Evolutionary conservation across 441 rosid genomes (phyloP), one percentile per base, ranked within the genome.

Genomic region (Lepidium campestre): DNA sequence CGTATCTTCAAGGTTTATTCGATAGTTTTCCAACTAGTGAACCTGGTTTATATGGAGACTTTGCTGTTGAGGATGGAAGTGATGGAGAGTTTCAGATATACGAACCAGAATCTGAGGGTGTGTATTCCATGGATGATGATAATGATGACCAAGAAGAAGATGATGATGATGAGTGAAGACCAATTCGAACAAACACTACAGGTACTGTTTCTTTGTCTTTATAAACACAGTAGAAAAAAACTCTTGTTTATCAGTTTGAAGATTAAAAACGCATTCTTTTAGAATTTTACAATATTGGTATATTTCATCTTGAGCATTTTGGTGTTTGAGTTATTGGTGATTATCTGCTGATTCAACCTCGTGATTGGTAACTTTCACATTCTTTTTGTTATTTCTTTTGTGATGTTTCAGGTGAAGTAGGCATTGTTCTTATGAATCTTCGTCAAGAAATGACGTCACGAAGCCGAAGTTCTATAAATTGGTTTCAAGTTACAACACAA

Each of bases 41-140:
- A 54, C 70, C 62, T 53, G 80, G 49, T 70, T 79, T 59, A 52
- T 84, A 65, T 55, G 83, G 75, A 57, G 64, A 65, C 34, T 80
- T 78, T 57, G 83, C 78, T 57, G 87, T 47, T 19, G 82, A 82
- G 7, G 84, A 85, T 37, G 75, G 63, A 50, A 88, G 87, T 59
- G 96, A 86, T 67, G 95, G 79, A 52, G 99, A 92, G 73, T 92
- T 82, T 78, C 85, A 88, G 73, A 90, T 92, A 75, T 90, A 82
- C 44, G 97, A 92, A 76, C 91, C 83, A 78, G 93, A 88, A 72
- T 83, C 85, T 40, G 91, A 85, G 53, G 85, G 75, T 47, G 65
- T 70, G 63, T 75, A 76, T 69, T 77, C 82, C 34, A 83, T 75
- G 13, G 85, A 75, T 47, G 82, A 70, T 13, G 64, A 75, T 55